phyloP scores from a whole-genome alignment of 768 basidiomycete species.

The Cyclocybe cylindracea region DNA sequence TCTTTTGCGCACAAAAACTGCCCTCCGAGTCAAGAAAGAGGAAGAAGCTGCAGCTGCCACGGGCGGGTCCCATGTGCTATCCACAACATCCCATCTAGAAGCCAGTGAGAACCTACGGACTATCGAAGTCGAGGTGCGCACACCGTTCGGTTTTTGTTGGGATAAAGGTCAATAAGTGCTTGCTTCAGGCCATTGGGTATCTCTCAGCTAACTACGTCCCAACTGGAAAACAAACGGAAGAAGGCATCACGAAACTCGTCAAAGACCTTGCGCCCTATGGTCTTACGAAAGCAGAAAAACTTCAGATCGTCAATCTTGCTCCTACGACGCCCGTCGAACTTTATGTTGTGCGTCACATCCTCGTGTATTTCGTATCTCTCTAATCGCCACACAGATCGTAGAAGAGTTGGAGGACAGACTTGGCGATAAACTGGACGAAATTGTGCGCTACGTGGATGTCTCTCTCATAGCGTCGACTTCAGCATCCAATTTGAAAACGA shows the following conservation, averaged over 20 bases:
- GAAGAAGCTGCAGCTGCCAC: conserved; percentile 51
- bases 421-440: conserved; percentile 65
- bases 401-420: conserved; percentile 90
- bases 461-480: conserved; percentile 10
- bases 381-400: conserved; percentile 65
- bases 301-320: conserved; percentile 89
- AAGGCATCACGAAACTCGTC: conserved; percentile 66
- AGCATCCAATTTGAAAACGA: not conserved
- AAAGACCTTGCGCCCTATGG: conserved; percentile 65
- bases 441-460: conserved; percentile 55
- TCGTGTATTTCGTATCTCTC: not conserved
- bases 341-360: conserved; percentile 70
- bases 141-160: not conserved
- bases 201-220: conserved; percentile 77
- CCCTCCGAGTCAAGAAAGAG: conserved; percentile 75
- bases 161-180: not conserved
- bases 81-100: conserved; percentile 38
- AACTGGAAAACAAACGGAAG: conserved; percentile 61
- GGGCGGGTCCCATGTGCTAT: conserved; percentile 2
- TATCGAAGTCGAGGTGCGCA: conserved; percentile 76
- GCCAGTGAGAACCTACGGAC: conserved; percentile 82
- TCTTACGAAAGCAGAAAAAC: conserved; percentile 89
- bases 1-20: conserved; percentile 66
- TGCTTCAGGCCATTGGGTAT: conserved; percentile 77
- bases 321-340: conserved; percentile 84